These are phyloP conservation scores for Mesembryanthemum crystallinum DNA, from an alignment of 148 eudicot genomes.

Conservation along the genomic window DNA sequence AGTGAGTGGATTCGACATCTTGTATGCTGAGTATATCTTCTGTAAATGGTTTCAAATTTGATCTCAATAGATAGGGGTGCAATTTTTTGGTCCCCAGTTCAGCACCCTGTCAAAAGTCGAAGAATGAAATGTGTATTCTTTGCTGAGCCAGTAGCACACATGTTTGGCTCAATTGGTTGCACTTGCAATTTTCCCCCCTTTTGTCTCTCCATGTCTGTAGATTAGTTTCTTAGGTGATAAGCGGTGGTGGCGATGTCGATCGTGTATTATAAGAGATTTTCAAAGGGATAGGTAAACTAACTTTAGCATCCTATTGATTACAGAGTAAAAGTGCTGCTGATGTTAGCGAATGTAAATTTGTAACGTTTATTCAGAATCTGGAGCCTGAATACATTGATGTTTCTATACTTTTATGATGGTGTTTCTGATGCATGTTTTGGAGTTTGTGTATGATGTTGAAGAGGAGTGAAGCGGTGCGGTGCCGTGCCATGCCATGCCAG, in stretches of 20 bases:
- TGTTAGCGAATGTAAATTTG: too few relatives aligned
- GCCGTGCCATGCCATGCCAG: too few relatives aligned
- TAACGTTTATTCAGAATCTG: too few relatives aligned
- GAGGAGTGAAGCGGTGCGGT: too few relatives aligned
- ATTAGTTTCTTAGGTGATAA: slow-evolving; percentile 8
- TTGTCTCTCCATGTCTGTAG: background rate
- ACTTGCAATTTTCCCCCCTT: slow-evolving; percentile 3
- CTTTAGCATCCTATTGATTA: too few relatives aligned
- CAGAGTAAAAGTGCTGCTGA: too few relatives aligned
- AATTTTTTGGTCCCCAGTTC: background rate
- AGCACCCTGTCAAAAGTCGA: slow-evolving; percentile 22
- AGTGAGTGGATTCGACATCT: slow-evolving; percentile 29
- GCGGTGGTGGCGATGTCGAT: slow-evolving; percentile 1
- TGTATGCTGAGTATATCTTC: slow-evolving; percentile 17
- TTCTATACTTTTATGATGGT: too few relatives aligned
- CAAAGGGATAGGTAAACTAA: too few relatives aligned
- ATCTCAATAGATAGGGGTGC: slow-evolving; percentile 7
- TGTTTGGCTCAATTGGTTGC: background rate
- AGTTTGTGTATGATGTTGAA: too few relatives aligned
- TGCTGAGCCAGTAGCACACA: background rate
- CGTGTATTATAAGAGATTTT: slow-evolving; percentile 13
- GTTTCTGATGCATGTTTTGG: too few relatives aligned
- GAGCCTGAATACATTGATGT: too few relatives aligned
- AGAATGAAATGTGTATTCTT: slow-evolving; percentile 19
- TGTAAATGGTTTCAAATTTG: slow-evolving; percentile 24